These are phyloP conservation scores for Polygonum aviculare DNA, from an alignment of 148 eudicot species.

Conservation along the genomic window DNA sequence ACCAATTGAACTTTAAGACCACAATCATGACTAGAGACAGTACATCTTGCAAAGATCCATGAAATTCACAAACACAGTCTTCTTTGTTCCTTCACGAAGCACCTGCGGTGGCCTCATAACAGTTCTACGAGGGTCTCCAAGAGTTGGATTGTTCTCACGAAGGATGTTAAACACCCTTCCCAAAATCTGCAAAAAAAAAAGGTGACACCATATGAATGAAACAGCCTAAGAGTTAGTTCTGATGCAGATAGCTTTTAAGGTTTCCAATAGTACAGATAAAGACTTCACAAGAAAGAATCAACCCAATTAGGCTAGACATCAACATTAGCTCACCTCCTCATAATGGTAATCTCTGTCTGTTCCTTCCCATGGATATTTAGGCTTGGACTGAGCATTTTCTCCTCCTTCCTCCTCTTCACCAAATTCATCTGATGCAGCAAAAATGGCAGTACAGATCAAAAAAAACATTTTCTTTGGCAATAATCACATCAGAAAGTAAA, in stretches of 20 bases:
- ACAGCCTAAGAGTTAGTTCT: too few species aligned
- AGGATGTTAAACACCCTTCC: constrained; percentile 83
- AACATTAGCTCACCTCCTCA: constrained; percentile 25
- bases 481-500: background rate
- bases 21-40: constrained; percentile 5
- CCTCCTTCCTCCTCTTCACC: constrained; percentile 31
- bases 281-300: too few species aligned
- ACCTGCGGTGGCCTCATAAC: too few species aligned
- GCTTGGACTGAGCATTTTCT: constrained; percentile 13
- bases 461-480: background rate
- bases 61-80: constrained; percentile 30
- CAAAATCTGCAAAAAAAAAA: constrained; percentile 45
- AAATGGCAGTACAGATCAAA: background rate
- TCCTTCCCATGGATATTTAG: constrained; percentile 32
- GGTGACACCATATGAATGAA: background rate
- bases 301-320: background rate
- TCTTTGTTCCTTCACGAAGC: too few species aligned
- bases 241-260: too few species aligned
- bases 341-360: constrained; percentile 29
- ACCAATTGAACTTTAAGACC: background rate
- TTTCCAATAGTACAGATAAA: too few species aligned
- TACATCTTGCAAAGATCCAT: constrained; percentile 95
- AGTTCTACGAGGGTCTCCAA: constrained; percentile 23
- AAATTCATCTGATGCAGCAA: background rate
- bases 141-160: constrained; percentile 90